phyloP scores from a whole-genome alignment of 805 yeast species.

The Metschnikowia bowlesiae region DNA sequence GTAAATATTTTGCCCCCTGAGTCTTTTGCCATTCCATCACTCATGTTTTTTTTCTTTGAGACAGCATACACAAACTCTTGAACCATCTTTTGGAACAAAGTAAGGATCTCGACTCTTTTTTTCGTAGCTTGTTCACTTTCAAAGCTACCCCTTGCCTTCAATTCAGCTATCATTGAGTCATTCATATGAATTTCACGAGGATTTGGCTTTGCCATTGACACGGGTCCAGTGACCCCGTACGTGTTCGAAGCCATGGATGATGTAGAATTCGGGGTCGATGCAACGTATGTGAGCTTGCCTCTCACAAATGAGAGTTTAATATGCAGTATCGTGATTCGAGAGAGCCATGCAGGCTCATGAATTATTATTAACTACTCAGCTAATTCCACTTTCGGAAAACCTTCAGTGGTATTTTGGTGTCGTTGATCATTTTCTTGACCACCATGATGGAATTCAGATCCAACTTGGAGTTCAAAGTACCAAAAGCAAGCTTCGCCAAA shows the following conservation, averaged over 20 bases:
- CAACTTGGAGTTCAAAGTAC: slow-evolving; percentile 9
- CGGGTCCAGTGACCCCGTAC: slow-evolving; percentile 41
- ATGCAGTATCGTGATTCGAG: not conserved
- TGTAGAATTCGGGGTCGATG: not conserved
- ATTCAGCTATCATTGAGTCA: slow-evolving; percentile 70
- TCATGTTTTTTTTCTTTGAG: slow-evolving; percentile 79
- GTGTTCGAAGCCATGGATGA: not conserved
- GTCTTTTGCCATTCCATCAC: slow-evolving; percentile 95
- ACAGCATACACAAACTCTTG: slow-evolving; percentile 81
- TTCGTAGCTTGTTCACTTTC: slow-evolving; percentile 82
- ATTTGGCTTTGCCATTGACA: slow-evolving; percentile 81
- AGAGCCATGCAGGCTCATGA: not conserved
- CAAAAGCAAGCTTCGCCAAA: slow-evolving; percentile 12
- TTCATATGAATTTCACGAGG: slow-evolving; percentile 73
- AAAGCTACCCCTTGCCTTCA: slow-evolving; percentile 80
- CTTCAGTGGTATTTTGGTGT: slow-evolving; percentile 7
- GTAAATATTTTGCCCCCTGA: slow-evolving; percentile 98
- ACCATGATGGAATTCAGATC: slow-evolving; percentile 15
- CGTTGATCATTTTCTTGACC: slow-evolving; percentile 6
- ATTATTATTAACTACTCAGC: slow-evolving; percentile 44
- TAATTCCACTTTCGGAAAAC: slow-evolving; percentile 28
- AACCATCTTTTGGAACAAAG: slow-evolving; percentile 64
- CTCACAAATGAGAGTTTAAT: slow-evolving; percentile 7
- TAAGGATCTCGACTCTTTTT: slow-evolving; percentile 72
- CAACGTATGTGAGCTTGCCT: not conserved